These are phyloP conservation scores for Talaromyces funiculosus DNA, from an alignment of 2,329 filamentous ascomycete genomes.

Conservation along the genomic window DNA sequence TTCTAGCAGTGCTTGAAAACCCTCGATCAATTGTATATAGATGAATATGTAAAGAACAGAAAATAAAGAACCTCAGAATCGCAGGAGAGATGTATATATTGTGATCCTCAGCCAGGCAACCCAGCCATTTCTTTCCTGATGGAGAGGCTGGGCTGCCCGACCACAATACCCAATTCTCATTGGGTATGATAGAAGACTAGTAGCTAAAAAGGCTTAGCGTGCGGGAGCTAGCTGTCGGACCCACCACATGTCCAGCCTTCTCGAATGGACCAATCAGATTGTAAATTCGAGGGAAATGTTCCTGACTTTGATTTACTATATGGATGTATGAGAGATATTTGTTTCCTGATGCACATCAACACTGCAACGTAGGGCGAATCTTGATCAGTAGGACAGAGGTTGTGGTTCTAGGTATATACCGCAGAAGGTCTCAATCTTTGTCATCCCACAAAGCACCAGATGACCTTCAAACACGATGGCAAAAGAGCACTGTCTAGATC, in stretches of 20 bases:
- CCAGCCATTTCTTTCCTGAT: constrained; percentile 2
- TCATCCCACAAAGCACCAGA: neutral
- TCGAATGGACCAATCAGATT: neutral
- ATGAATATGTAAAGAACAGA: neutral
- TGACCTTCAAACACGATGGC: neutral
- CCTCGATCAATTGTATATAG: neutral
- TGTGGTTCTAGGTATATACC: neutral
- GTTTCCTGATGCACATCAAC: neutral
- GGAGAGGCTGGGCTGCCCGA: constrained; percentile 1
- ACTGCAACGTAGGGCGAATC: neutral
- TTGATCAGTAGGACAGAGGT: neutral
- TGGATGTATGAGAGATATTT: too few relatives aligned
- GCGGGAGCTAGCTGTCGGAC: neutral
- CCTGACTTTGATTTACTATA: neutral
- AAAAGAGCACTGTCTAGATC: neutral
- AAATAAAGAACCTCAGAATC: neutral
- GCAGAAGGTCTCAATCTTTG: neutral
- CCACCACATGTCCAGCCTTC: constrained; percentile 11
- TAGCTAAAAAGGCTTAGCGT: neutral
- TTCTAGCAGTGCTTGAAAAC: neutral
- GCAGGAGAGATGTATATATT: constrained; percentile 1
- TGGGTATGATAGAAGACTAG: neutral
- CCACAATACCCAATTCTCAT: neutral
- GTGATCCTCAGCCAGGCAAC: neutral
- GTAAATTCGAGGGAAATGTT: neutral